Evolutionary conservation across 163 green algal species (phyloP), one percentile per base, ranked within the genome.

Genomic region (Volvox carteri): DNA sequence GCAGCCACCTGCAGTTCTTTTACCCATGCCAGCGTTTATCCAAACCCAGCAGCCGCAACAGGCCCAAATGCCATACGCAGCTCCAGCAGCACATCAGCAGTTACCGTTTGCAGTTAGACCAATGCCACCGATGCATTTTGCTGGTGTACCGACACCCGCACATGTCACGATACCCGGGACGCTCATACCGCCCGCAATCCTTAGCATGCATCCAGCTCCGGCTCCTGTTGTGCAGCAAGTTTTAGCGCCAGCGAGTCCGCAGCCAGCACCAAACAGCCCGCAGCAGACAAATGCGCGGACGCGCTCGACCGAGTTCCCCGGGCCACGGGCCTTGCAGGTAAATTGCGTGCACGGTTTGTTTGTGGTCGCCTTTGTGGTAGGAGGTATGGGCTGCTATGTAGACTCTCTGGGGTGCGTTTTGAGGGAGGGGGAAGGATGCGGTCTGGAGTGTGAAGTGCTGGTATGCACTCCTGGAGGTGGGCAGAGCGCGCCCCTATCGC

Each of bases 251-350:
- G 48, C 75, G 21, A 88, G 83, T 39, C 83, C 83, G 0, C 83
- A 81, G 68, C 68, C 48, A 14, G 50, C 30, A 30, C 68, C 48
- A 4, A 44, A 74, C 65, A 87, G 81, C 62, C 80, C 80, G 0
- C 48, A 50, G 35, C 81, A 87, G 33, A 33, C 67, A 2, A n/a
- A n/a, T 2, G 65, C 48, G 19, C 80, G 81, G 21, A 65, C 33
- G 4, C 67, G 83, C 25, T 75, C 83, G 2, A 88, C 83, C 25
- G 83, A 83, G 68, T 88, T 88, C 68, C 83, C 68, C 21, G 83
- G 68, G 50, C 68, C 48, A 1, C 83, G 77, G 48, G 48, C 50
- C 19, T 52, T 88, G n/a, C 77, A 88, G 83, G 83, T 88, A 88
- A 87, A 80, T 87, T 12, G 48, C 75, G 75, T 67, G 75, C 5